Base-by-base conservation (phyloP, 306 rosid genomes). In the Chamaecrista fasciculata region DNA sequence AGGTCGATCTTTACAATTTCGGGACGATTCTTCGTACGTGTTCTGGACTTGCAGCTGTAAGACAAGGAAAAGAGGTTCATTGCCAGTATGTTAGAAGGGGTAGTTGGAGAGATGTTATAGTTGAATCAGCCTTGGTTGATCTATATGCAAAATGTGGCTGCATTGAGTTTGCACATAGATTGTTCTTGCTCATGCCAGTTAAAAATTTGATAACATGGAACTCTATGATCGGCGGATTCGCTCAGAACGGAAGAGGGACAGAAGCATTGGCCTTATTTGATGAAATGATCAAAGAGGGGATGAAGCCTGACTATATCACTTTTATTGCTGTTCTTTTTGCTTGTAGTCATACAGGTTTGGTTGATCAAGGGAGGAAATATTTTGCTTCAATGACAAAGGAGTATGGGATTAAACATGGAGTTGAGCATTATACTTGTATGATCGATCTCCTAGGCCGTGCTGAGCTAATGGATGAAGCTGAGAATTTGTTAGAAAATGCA, bases 181-280 rank as follows among this genome's bases (percentile, higher is more conserved):
- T 90, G 75, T 93, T 93, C 56, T 12, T 7, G 21, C 73, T 64
- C 34, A 86, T 90, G 96, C 80, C 68, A 24, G 74, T 80, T 63
- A 83, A 83, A 72, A 93, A 86, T 75, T 78, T 87, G 90, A 93
- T 93, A 74, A 86, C 97, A 0, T 93, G 97, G 98, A 93, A 90
- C 77, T 76, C 91, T 0, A 93, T 93, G 97, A 85, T 93, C 11
- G 76, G 85, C 4, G 97, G 98, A 73, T 84, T 86, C 39, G 98
- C 90, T 11, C 97, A 90, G 62, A 93, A 93, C 42, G 98, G 97
- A 66, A 83, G 83, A 73, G 96, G 90, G 63, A 28, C 9, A 18
- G 91, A 85, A 74, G 96, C 88, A 24, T 73, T 88, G 66, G 53
- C 18, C 40, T 52, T 88, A 26, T 88, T 88, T 64, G 78, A 83